Evolutionary conservation across 345 rosid genomes (phyloP).

Genomic region (Citrus medica): DNA sequence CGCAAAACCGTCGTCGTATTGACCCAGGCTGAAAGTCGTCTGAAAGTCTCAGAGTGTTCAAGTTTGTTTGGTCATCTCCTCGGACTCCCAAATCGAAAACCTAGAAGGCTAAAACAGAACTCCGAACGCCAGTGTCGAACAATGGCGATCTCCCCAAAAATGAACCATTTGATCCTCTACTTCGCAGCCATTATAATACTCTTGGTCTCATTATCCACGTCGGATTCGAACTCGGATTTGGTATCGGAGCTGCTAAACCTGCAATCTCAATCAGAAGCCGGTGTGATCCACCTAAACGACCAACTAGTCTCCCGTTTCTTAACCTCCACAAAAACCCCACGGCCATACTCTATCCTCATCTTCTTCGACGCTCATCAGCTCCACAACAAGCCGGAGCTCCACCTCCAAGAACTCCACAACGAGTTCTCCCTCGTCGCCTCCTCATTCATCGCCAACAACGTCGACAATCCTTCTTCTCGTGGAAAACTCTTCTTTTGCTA

Average conservation of each 20-base stretch:
- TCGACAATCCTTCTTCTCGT: slow-evolving; percentile 23
- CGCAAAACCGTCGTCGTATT: background rate
- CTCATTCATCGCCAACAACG: slow-evolving; percentile 69
- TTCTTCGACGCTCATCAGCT: slow-evolving; percentile 87
- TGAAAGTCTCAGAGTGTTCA: background rate
- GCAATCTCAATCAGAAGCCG: slow-evolving; percentile 58
- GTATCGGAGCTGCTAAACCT: slow-evolving; percentile 56
- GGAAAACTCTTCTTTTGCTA: slow-evolving; percentile 78
- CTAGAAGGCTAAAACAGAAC: background rate
- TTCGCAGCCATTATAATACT: slow-evolving; percentile 14
- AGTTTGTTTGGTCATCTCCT: background rate
- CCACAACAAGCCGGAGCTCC: slow-evolving; percentile 70
- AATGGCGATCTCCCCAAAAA: slow-evolving; percentile 35
- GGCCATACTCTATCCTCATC: slow-evolving; percentile 70
- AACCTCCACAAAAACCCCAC: slow-evolving; percentile 60
- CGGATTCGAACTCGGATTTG: slow-evolving; percentile 46
- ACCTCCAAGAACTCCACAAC: slow-evolving; percentile 53
- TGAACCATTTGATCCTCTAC: slow-evolving; percentile 21
- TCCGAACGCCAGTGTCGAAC: background rate
- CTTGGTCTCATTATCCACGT: slow-evolving; percentile 1
- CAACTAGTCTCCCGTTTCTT: slow-evolving; percentile 72
- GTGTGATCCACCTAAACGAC: slow-evolving; percentile 79
- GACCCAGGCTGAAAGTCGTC: background rate
- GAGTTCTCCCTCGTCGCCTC: slow-evolving; percentile 73
- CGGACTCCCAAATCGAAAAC: background rate